Base-by-base conservation (phyloP, 1,284 basidiomycete genomes). In the Marasmius sp. region DNA sequence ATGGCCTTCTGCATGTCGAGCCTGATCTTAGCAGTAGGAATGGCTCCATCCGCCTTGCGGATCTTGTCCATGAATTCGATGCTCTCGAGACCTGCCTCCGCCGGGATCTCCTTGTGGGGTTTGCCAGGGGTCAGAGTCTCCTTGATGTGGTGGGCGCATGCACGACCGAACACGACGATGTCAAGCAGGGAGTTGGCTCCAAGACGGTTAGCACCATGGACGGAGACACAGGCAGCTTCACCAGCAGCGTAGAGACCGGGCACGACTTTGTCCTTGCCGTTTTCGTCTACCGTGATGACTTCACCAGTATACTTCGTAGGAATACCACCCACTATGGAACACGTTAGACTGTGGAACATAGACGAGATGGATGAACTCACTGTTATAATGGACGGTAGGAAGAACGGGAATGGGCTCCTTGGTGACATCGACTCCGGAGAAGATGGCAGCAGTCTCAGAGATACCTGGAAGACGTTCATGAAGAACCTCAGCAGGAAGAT, bases 181-280 rank as follows among this genome's bases (percentile, higher is more conserved):
- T 99, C 97, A 67, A 99, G 85, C 49, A 99, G 87, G 56, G 97
- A 99, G 85, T 99, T 99, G 75, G 97, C 97, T 70, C 97, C 97
- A 62, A 99, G 92, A 81, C 97, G 95, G 84, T 99, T 99, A 65
- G 97, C 97, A 70, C 97, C 97, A 76, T 99, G 97, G 20, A 99
- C 97, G 20, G 97, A 99, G 50, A 99, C 97, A 75, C 95, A 98
- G 37, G 97, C 97, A 64, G 97, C 96, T 81, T 99, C 97, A 72
- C 97, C 97, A 62, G 97, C 97, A 63, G 97, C 97, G 78, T 99
- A 99, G 7, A 99, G 85, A 69, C 97, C 97, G 59, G 96, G 95
- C 39, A 99, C 97, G 63, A 97, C 79, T 79, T 95, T 86, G 80
- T 99, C 97, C 57, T 97, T 90, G 70, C 97, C 97, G 60, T 91